Base-by-base conservation (phyloP, 2,329 filamentous ascomycete genomes). In the Tolypocladium inflatum region DNA sequence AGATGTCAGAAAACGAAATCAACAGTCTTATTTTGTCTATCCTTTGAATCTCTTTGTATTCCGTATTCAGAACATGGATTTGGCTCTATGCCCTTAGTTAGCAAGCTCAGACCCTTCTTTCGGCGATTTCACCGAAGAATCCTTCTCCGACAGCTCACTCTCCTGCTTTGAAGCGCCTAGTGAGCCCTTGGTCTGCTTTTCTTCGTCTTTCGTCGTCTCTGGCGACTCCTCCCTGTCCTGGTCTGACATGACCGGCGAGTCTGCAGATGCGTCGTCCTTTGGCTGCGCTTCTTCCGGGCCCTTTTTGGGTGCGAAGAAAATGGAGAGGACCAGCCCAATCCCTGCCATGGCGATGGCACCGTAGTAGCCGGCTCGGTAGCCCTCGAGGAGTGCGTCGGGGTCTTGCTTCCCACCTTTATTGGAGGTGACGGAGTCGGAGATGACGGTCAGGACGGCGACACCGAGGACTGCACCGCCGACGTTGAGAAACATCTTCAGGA, bases 371-470 rank as follows among this genome's bases (percentile, higher is more conserved):
- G 59, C 59, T 19, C 54, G 26, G 23, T 56, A 58, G 21, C 59
- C 59, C 35, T 53, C 45, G 13, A 60, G 56, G 6, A 57, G 56
- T 7, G 56, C 59, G 4, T 33, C 43, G 23, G 53, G 26, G 13
- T 50, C 55, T 17, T 53, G 35, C 21, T 60, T 58, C 9, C 54
- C 59, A 10, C 59, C 61, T 4, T 60, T 56, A 43, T 60, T 61
- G 4, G 63, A 63, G 2, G 60, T 64, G 30, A 61, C 60, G 13
- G 63, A 62, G 21, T 63, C 60, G 11, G 60, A 62, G 43, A 64
- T 57, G 55, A 60, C 56, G 37, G 59, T 60, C 6, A 60, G n/a
- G 15, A 60, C 56, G 15, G 59, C 59, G 3, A 60, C 56, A 23
- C 59, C 59, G 11, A 60, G 59, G 30, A 60, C 59, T 23, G 59